These are phyloP conservation scores for Zarea fungicola DNA, from an alignment of 2,329 filamentous ascomycete species.

Conservation along the genomic window DNA sequence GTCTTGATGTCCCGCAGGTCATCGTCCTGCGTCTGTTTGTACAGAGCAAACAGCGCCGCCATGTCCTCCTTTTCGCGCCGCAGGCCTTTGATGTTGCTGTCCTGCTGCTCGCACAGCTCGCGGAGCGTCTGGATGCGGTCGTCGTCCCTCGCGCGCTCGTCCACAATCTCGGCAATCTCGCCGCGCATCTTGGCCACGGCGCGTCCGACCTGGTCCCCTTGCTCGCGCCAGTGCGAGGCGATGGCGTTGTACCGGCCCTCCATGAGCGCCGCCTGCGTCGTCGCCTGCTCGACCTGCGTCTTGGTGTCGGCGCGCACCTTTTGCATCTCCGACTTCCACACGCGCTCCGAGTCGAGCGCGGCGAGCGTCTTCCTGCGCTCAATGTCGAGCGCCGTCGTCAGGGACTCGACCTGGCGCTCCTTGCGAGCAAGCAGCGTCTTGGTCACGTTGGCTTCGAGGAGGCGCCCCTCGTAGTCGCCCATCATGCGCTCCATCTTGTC, in stretches of 20 bases:
- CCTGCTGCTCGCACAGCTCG: constrained; percentile 68
- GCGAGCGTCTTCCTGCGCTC: constrained; percentile 58
- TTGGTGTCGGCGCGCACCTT: constrained; percentile 55
- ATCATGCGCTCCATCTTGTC: constrained; percentile 66
- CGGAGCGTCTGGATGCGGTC: constrained; percentile 59
- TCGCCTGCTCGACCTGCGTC: constrained; percentile 60
- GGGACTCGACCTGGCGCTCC: constrained; percentile 67
- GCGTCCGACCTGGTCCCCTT: constrained; percentile 56
- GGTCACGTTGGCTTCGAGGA: constrained; percentile 66
- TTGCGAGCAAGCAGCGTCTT: constrained; percentile 66
- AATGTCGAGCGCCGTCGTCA: constrained; percentile 57
- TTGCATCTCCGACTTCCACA: constrained; percentile 60
- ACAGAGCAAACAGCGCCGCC: constrained; percentile 53
- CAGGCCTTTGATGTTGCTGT: constrained; percentile 59
- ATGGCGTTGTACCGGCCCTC: constrained; percentile 66
- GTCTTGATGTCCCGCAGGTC: constrained; percentile 54
- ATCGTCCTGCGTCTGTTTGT: constrained; percentile 60
- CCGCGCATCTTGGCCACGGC: constrained; percentile 43
- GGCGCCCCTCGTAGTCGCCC: constrained; percentile 62
- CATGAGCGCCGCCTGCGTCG: constrained; percentile 59
- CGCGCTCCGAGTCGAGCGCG: constrained; percentile 55
- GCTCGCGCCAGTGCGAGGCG: constrained; percentile 60
- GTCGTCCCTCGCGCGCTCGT: constrained; percentile 55
- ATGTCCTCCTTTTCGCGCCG: constrained; percentile 59
- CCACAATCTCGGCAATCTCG: constrained; percentile 50